These are phyloP conservation scores for Scutellaria barbata DNA, from an alignment of 257 asterid genomes.

Conservation along the genomic window DNA sequence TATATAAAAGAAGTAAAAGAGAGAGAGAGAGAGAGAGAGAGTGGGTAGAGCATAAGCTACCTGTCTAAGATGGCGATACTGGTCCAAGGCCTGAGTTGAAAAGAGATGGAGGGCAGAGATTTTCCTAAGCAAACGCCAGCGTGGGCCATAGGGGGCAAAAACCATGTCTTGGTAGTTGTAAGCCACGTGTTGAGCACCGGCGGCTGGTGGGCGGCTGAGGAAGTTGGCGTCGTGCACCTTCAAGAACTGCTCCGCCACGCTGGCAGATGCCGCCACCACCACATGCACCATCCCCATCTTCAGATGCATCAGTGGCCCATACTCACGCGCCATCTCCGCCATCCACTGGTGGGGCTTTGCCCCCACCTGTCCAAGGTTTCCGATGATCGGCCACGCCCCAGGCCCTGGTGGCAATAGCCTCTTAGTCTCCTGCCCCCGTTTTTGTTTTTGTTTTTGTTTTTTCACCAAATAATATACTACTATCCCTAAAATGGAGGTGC, in stretches of 20 bases:
- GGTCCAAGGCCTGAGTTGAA: constrained; percentile 81
- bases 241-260: constrained; percentile 76
- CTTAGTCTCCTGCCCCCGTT: background rate
- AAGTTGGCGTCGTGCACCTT: constrained; percentile 76
- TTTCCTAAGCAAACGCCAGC: constrained; percentile 87
- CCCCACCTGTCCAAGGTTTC: constrained; percentile 80
- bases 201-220: constrained; percentile 79
- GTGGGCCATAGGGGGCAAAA: constrained; percentile 91
- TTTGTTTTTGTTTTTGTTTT: no score
- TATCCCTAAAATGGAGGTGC: constrained; percentile 29
- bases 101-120: constrained; percentile 75
- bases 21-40: no score
- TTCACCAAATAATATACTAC: constrained; percentile 33
- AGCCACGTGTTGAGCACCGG: constrained; percentile 84
- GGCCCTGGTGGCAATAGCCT: constrained; percentile 86
- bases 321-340: constrained; percentile 66
- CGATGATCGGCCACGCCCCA: constrained; percentile 87
- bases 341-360: constrained; percentile 77
- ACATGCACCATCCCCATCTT: constrained; percentile 76
- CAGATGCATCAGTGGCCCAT: constrained; percentile 86
- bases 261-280: constrained; percentile 81
- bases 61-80: constrained; percentile 75
- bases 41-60: no score
- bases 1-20: background rate
- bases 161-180: constrained; percentile 87